Conservation (phyloP, 352 stramenopile genomes). For the Phytophthora cryptogea region DNA sequence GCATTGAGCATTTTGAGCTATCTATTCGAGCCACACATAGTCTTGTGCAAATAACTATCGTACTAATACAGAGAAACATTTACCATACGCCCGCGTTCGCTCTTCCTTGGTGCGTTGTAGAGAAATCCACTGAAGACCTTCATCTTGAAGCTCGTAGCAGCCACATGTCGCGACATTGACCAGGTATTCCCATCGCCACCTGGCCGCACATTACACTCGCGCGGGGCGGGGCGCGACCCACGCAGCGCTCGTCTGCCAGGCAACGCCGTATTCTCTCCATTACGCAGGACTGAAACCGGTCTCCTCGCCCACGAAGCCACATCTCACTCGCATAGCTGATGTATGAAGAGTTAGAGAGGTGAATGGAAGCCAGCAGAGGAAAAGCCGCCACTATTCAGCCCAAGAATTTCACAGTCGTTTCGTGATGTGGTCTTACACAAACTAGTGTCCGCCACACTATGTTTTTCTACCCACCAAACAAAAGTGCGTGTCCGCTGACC, state of each 20-base stretch:
- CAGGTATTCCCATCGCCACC: constrained; percentile 8
- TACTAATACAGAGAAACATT: constrained; percentile 42
- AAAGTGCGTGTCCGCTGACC: constrained; percentile 18
- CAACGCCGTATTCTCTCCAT: constrained; percentile 9
- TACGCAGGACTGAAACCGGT: constrained; percentile 3
- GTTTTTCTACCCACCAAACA: not conserved
- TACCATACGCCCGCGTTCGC: constrained; percentile 11
- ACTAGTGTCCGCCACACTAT: constrained; percentile 1
- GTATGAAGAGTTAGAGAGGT: constrained; percentile 4
- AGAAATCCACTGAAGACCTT: constrained; percentile 6
- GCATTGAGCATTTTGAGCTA: constrained; percentile 42
- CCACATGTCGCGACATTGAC: constrained; percentile 24
- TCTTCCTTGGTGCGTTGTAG: constrained; percentile 7
- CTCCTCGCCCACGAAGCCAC: not conserved
- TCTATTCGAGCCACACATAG: constrained; percentile 44
- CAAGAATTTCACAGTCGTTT: constrained; percentile 7
- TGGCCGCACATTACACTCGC: constrained; percentile 20
- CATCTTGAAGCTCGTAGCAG: not conserved
- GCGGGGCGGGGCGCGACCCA: constrained; percentile 11
- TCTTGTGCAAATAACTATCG: constrained; percentile 51
- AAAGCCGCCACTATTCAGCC: too few species aligned
- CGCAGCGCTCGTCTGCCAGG: not conserved
- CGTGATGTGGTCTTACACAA: not conserved
- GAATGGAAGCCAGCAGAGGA: not conserved
- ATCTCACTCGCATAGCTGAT: not conserved